These are phyloP conservation scores for Sporothrix pseudoabietina DNA, from an alignment of 2,329 filamentous ascomycete species.

Conservation along the genomic window DNA sequence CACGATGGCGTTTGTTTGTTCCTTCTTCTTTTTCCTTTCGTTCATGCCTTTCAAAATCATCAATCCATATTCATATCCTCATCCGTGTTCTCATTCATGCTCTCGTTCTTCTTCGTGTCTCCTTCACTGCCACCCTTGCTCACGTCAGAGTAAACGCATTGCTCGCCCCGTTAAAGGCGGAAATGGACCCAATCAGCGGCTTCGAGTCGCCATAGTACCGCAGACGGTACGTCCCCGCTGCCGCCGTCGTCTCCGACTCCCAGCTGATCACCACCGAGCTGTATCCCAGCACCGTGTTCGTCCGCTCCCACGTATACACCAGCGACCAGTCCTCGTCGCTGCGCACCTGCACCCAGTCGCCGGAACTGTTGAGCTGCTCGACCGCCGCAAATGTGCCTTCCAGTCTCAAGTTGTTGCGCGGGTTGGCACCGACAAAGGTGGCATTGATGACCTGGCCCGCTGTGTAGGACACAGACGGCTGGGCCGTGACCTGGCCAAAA, in stretches of 20 bases:
- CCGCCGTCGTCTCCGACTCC: conserved; percentile 68
- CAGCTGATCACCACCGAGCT: conserved; percentile 76
- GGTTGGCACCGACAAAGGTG: conserved; percentile 82
- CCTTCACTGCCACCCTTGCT: neutral
- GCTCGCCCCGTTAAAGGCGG: conserved; percentile 54
- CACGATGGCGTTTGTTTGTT: conserved; percentile 2
- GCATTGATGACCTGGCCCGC: conserved; percentile 63
- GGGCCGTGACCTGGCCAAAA: conserved; percentile 65
- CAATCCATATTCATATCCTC: neutral
- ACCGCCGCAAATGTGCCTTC: conserved; percentile 77
- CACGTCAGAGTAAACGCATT: conserved; percentile 38
- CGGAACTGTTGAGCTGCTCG: conserved; percentile 57
- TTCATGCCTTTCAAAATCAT: neutral
- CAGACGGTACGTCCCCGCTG: conserved; percentile 69
- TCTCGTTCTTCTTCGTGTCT: too few species aligned
- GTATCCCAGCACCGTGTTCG: conserved; percentile 67
- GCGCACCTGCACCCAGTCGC: conserved; percentile 66
- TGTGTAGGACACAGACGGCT: conserved; percentile 55
- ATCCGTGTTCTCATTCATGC: neutral
- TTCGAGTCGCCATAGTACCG: conserved; percentile 83
- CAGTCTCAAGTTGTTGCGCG: conserved; percentile 78
- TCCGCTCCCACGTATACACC: conserved; percentile 76
- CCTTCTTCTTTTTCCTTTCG: neutral
- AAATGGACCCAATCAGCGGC: conserved; percentile 56
- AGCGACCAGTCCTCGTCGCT: conserved; percentile 82